Evolutionary conservation across 2,329 filamentous ascomycete genomes (phyloP).

Genomic region (Didymella lethalis): DNA sequence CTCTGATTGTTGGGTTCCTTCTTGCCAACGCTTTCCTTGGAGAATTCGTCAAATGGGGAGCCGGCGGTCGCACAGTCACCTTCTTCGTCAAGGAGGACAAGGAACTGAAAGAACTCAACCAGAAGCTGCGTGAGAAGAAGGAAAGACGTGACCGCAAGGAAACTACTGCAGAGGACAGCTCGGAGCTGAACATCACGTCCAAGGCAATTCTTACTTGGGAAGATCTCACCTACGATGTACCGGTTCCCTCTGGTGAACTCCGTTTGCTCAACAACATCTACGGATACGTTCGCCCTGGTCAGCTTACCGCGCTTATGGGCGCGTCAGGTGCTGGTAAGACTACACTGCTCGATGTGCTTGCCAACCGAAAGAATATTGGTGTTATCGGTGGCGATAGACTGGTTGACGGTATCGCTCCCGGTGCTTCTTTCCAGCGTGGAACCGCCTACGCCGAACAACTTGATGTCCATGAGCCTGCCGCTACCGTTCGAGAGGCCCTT

Average conservation of each 20-base stretch:
- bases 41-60: conserved; percentile 79
- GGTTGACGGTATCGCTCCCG: conserved; percentile 65
- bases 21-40: conserved; percentile 75
- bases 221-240: conserved; percentile 71
- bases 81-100: conserved; percentile 76
- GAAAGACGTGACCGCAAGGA: conserved; percentile 60
- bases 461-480: conserved; percentile 68
- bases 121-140: conserved; percentile 66
- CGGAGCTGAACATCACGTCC: conserved; percentile 61
- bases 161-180: conserved; percentile 51
- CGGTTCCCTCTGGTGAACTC: conserved; percentile 66
- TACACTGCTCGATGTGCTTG: conserved; percentile 80
- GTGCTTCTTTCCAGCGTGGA: conserved; percentile 68
- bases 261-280: conserved; percentile 64
- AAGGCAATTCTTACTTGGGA: conserved; percentile 66
- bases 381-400: conserved; percentile 69
- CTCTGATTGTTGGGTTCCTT: conserved; percentile 78
- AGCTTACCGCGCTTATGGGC: conserved; percentile 58
- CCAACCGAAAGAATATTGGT: conserved; percentile 69
- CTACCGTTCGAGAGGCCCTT: conserved; percentile 71
- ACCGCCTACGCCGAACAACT: conserved; percentile 72
- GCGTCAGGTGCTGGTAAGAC: conserved; percentile 80
- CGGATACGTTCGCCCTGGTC: conserved; percentile 65
- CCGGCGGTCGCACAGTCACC: conserved; percentile 81
- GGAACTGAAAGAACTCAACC: conserved; percentile 72